Conservation (phyloP, 495 filamentous ascomycete species). For the Podospora comata region DNA sequence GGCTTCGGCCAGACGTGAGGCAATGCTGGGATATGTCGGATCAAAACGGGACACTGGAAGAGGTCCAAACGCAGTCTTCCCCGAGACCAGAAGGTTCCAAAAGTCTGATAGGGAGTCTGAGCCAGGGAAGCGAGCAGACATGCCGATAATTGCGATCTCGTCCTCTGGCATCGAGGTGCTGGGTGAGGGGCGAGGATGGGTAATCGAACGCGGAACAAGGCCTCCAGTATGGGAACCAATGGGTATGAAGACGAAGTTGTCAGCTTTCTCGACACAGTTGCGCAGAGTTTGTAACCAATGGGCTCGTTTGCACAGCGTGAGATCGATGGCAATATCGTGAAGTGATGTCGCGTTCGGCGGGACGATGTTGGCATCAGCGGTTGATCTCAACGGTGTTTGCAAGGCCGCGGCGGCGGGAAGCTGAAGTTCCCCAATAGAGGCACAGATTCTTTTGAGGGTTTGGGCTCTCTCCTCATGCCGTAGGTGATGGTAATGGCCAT, state of each 20-base stretch:
- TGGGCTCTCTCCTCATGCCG: not conserved
- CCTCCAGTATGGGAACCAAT: not conserved
- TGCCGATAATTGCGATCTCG: slow-evolving; percentile 36
- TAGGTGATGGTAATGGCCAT: not conserved
- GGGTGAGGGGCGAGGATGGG: not conserved
- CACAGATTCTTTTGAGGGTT: not conserved
- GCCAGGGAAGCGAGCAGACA: slow-evolving; percentile 37
- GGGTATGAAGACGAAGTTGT: not conserved
- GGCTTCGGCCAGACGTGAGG: not conserved
- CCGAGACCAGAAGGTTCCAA: slow-evolving; percentile 17
- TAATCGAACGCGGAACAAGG: not conserved
- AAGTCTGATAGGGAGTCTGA: slow-evolving; percentile 20
- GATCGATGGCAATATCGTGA: not conserved
- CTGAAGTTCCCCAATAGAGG: not conserved
- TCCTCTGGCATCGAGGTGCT: not conserved
- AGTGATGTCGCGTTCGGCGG: not conserved
- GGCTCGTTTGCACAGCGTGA: not conserved
- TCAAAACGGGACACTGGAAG: not conserved
- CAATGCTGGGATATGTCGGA: not conserved
- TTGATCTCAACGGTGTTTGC: not conserved
- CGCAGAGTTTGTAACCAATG: not conserved
- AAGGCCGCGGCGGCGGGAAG: not conserved
- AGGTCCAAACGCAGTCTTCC: not conserved
- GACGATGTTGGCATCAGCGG: not conserved
- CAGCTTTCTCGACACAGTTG: not conserved